phyloP scores from a whole-genome alignment of 2,329 filamentous ascomycete genomes.

The Curvularia lunata region DNA sequence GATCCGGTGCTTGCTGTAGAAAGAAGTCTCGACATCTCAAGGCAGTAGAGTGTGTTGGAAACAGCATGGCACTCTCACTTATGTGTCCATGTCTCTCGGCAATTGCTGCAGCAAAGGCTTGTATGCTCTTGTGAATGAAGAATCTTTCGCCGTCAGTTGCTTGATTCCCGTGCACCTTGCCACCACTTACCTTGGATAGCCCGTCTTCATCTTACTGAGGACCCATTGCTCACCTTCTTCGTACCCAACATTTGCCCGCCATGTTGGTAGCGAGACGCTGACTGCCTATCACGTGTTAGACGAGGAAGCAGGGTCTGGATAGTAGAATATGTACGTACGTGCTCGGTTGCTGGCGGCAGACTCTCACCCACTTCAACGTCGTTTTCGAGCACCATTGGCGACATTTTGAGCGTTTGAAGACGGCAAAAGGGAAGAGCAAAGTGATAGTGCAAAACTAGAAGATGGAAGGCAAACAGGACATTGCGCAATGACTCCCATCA shows the following conservation, averaged over 20 bases:
- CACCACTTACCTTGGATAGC: constrained; percentile 76
- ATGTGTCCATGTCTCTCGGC: constrained; percentile 66
- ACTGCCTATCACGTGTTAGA: constrained; percentile 70
- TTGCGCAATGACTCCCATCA: constrained; percentile 21
- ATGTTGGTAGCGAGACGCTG: constrained; percentile 94
- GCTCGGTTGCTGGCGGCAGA: constrained; percentile 48
- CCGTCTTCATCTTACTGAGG: constrained; percentile 81
- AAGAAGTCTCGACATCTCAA: constrained; percentile 78
- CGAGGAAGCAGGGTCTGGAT: constrained; percentile 1
- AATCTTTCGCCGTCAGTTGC: constrained; percentile 64
- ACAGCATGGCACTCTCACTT: constrained; percentile 77
- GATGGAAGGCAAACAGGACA: constrained; percentile 11
- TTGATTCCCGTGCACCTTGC: neutral
- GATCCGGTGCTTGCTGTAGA: constrained; percentile 61
- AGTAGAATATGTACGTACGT: constrained; percentile 43
- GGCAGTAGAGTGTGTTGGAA: constrained; percentile 76
- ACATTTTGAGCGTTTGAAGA: constrained; percentile 23
- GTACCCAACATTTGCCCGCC: constrained; percentile 88
- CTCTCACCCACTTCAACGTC: constrained; percentile 49
- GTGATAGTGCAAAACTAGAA: constrained; percentile 8
- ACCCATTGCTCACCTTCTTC: constrained; percentile 93
- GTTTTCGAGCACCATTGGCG: constrained; percentile 39
- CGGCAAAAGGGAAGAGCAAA: neutral
- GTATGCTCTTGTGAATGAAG: constrained; percentile 86
- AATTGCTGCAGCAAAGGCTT: constrained; percentile 73